Base-by-base conservation (phyloP, 2,329 filamentous ascomycete species). In the Claviceps fusiformis region DNA sequence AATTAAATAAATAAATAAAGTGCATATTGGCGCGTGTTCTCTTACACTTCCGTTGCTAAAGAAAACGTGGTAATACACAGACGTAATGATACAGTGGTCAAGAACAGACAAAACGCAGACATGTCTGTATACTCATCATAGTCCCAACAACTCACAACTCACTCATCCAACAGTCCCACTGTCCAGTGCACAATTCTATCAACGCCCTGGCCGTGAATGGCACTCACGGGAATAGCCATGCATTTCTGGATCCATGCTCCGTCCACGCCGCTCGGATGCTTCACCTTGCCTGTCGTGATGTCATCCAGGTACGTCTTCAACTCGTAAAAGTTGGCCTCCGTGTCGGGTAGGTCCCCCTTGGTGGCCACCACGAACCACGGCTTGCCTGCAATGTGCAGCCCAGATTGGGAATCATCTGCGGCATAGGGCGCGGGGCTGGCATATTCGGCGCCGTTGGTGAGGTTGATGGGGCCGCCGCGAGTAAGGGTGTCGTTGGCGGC, bases 311-410 rank as follows among this genome's bases (percentile, higher is more conserved):
- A 95, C 9, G 71, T 70, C 60, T 83, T 82, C 61, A 98, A 72
- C 53, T 73, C 70, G 41, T 69, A 70, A 67, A 89, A 98, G 65
- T 93, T 95, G 29, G 82, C 79, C 67, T 90, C 80, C 2, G 93
- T 95, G 3, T 79, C 79, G 3, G 84, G 81, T 54, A 95, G 68
- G 67, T 97, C 92, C 0, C 89, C 91, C 71, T 97, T 97, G 24
- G 91, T 96, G 1, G 89, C 92, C 47, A 96, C 83, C 5, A 96
- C 91, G 64, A 95, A 93, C 93, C 93, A 98, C 0, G 93, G 91
- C 72, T 98, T 98, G 39, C 81, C 81, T n/a, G 87, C 87, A 60
- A 97, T 95, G 45, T 86, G 82, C n/a, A 87, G 66, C n/a, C 69
- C 75, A 3, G 69, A 66, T 3, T 56, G 54, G 1, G 54, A 49